Percentiles rank a stretch among this genome's conserved stretches.
Evolutionary conservation across 2,329 filamentous ascomycete species (phyloP).

Genomic region (Trichoderma koningiopsis): DNA sequence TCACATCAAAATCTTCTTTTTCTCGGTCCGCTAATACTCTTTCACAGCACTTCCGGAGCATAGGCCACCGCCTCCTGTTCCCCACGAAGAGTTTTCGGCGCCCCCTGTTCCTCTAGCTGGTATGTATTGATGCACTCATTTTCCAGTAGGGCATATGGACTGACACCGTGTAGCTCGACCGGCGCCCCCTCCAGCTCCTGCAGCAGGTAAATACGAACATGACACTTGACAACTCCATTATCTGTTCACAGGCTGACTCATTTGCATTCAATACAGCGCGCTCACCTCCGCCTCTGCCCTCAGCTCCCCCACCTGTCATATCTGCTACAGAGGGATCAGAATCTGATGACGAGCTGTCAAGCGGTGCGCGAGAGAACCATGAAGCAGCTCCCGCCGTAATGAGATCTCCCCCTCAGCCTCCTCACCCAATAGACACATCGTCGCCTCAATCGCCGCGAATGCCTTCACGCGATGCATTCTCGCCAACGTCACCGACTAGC

Average conservation of each 20-base stretch:
- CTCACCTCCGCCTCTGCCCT: constrained; percentile 55
- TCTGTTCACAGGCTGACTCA: constrained; percentile 31
- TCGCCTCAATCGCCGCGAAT: constrained; percentile 39
- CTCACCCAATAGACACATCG: constrained; percentile 28
- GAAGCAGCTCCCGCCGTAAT: constrained; percentile 34
- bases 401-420: constrained; percentile 44
- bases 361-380: constrained; percentile 47
- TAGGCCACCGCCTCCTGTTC: constrained; percentile 46
- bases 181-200: constrained; percentile 21
- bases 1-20: not conserved
- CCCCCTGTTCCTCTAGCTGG: constrained; percentile 62
- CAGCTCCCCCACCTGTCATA: constrained; percentile 54
- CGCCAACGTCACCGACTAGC: constrained; percentile 51
- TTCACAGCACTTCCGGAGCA: constrained; percentile 40
- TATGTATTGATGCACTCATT: constrained; percentile 45
- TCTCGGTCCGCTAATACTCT: constrained; percentile 31
- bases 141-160: not conserved
- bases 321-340: constrained; percentile 79
- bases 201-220: constrained; percentile 13
- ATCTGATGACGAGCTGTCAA: constrained; percentile 84
- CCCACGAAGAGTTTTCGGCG: constrained; percentile 55
- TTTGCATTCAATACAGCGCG: constrained; percentile 54
- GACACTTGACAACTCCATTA: not conserved
- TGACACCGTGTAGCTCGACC: constrained; percentile 19
- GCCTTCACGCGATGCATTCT: constrained; percentile 45